These are phyloP conservation scores for Tuber microsphaerosporum DNA, from an alignment of 495 filamentous ascomycete species.

Conservation along the genomic window DNA sequence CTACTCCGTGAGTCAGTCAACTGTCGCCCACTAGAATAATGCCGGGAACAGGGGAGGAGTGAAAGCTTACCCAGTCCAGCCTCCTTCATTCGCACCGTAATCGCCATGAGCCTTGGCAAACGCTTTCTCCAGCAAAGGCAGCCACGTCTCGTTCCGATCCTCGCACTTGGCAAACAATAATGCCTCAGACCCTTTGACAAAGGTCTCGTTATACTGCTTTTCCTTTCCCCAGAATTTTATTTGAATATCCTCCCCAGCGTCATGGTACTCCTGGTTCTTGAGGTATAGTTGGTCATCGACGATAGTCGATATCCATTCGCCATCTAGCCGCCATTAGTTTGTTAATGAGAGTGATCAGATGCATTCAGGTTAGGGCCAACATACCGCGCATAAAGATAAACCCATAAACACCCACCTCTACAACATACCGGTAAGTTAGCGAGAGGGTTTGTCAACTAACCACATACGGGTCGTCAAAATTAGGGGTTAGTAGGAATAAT, in stretches of 20 bases:
- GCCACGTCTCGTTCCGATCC: conserved; percentile 85
- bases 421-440: conserved; percentile 2
- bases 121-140: conserved; percentile 88
- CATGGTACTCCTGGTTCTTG: conserved; percentile 32
- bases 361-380: conserved; percentile 11
- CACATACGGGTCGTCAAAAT: background rate
- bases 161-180: too few species aligned
- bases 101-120: conserved; percentile 88
- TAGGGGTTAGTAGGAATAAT: background rate
- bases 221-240: too few species aligned
- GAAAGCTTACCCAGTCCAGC: conserved; percentile 58
- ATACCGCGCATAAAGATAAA: conserved; percentile 82
- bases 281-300: too few species aligned
- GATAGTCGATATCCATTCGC: too few species aligned
- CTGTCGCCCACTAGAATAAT: background rate
- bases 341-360: background rate
- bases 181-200: too few species aligned
- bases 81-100: conserved; percentile 64
- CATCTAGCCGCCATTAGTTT: background rate
- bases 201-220: too few species aligned
- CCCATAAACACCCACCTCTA: conserved; percentile 75
- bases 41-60: conserved; percentile 1
- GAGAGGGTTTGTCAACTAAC: background rate
- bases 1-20: conserved; percentile 41
- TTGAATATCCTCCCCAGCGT: too few species aligned